Evolutionary conservation across 805 yeast species (phyloP).

Genomic region (Saccharomycopsis guyanensis): DNA sequence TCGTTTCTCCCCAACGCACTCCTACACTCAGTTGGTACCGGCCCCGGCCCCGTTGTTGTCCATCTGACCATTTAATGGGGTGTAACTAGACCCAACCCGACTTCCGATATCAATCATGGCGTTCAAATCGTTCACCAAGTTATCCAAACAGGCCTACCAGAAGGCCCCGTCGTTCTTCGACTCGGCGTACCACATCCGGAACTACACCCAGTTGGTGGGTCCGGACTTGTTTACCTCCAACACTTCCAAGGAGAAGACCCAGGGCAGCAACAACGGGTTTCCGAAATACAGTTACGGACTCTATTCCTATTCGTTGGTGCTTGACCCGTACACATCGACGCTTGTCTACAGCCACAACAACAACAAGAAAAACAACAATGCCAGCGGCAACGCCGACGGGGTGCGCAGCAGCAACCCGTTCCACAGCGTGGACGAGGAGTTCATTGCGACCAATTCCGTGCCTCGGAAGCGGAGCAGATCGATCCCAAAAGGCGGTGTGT

Average conservation of each 20-base stretch:
- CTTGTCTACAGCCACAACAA: slow-evolving; percentile 2
- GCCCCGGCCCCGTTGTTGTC: too few species aligned
- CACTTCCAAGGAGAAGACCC: slow-evolving; percentile 7
- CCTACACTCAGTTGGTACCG: too few species aligned
- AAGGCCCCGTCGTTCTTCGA: slow-evolving; percentile 22
- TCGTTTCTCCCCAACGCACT: too few species aligned
- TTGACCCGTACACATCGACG: slow-evolving; percentile 19
- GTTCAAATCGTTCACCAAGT: slow-evolving; percentile 10
- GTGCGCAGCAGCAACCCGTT: slow-evolving; percentile 1
- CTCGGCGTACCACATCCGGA: slow-evolving; percentile 19
- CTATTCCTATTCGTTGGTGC: slow-evolving; percentile 11
- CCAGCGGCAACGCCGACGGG: background rate
- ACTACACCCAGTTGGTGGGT: slow-evolving; percentile 19
- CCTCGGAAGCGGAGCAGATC: background rate
- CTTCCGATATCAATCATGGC: too few species aligned
- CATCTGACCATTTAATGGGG: too few species aligned
- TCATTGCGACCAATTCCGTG: background rate
- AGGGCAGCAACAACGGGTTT: slow-evolving; percentile 4
- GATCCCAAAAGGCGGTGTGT: background rate
- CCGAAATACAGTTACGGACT: slow-evolving; percentile 19
- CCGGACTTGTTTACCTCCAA: slow-evolving; percentile 21
- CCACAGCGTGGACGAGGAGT: slow-evolving; percentile 7
- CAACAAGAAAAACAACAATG: slow-evolving; percentile 9
- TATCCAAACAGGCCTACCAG: slow-evolving; percentile 16
- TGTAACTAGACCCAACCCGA: too few species aligned